Evolutionary conservation across 1,139 yeast genomes (phyloP).

Genomic region (Suhomyces guaymorum): DNA sequence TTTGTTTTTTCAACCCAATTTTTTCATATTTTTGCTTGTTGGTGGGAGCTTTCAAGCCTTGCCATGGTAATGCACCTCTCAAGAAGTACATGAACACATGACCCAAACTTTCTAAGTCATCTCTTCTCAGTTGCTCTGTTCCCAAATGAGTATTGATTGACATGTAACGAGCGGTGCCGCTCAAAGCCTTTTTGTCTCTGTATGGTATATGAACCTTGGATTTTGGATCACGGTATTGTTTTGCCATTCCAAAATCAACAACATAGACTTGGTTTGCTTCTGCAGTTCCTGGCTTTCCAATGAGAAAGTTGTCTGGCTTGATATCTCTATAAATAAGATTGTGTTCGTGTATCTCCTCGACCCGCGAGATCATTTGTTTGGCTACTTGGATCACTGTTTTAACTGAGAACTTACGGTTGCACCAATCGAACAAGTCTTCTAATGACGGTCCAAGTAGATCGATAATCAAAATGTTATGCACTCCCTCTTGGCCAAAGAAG

Average conservation of each 20-base stretch:
- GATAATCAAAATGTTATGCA: constrained; percentile 71
- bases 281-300: constrained; percentile 65
- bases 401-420: constrained; percentile 67
- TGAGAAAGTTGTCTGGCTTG: constrained; percentile 73
- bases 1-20: constrained; percentile 75
- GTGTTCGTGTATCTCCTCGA: constrained; percentile 66
- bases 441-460: constrained; percentile 75
- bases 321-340: constrained; percentile 75
- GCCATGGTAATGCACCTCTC: constrained; percentile 58
- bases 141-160: constrained; percentile 66
- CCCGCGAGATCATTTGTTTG: constrained; percentile 69
- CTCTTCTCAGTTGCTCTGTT: constrained; percentile 64
- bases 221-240: constrained; percentile 62
- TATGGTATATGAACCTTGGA: constrained; percentile 62
- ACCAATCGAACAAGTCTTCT: constrained; percentile 82
- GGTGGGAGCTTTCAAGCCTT: constrained; percentile 69
- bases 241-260: constrained; percentile 66
- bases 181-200: constrained; percentile 60
- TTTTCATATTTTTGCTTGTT: constrained; percentile 81
- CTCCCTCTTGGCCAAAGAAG: constrained; percentile 79
- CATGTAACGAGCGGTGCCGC: constrained; percentile 69
- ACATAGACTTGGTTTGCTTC: constrained; percentile 57
- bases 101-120: constrained; percentile 62
- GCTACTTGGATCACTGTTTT: constrained; percentile 75
- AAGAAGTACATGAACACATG: constrained; percentile 65